Evolutionary conservation across 2,329 filamentous ascomycete genomes (phyloP).

Genomic region (Pezicula radicicola): DNA sequence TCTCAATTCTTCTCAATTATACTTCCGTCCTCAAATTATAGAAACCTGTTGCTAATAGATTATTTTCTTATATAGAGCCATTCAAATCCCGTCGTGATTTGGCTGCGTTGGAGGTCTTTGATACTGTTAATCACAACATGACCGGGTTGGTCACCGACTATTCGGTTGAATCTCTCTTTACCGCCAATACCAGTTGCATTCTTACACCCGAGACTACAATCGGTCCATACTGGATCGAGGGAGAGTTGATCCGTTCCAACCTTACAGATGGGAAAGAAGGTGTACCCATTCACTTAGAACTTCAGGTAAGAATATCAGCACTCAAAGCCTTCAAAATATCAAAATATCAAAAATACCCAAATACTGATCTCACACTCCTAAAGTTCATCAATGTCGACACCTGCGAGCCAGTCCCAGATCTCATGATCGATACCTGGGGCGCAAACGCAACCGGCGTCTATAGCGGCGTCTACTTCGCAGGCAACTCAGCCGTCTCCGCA

Average conservation of each 20-base stretch:
- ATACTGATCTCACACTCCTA: neutral
- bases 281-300: neutral
- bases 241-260: neutral
- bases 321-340: neutral
- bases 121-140: slow-evolving; percentile 16
- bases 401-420: slow-evolving; percentile 17
- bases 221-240: slow-evolving; percentile 10
- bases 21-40: neutral
- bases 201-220: slow-evolving; percentile 7
- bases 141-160: slow-evolving; percentile 19
- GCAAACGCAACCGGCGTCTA: slow-evolving; percentile 40
- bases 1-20: neutral
- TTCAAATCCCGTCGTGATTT: slow-evolving; percentile 19
- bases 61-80: slow-evolving; percentile 7
- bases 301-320: neutral
- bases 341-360: neutral
- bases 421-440: slow-evolving; percentile 49
- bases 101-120: slow-evolving; percentile 16
- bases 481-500: slow-evolving; percentile 33
- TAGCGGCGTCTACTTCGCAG: slow-evolving; percentile 38
- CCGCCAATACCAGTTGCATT: slow-evolving; percentile 29
- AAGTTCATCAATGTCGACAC: neutral
- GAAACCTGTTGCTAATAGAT: neutral
- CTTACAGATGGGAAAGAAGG: neutral
- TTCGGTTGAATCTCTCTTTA: slow-evolving; percentile 37